phyloP scores from a whole-genome alignment of 129 eudicot genomes.

The Flaveria linearis region DNA sequence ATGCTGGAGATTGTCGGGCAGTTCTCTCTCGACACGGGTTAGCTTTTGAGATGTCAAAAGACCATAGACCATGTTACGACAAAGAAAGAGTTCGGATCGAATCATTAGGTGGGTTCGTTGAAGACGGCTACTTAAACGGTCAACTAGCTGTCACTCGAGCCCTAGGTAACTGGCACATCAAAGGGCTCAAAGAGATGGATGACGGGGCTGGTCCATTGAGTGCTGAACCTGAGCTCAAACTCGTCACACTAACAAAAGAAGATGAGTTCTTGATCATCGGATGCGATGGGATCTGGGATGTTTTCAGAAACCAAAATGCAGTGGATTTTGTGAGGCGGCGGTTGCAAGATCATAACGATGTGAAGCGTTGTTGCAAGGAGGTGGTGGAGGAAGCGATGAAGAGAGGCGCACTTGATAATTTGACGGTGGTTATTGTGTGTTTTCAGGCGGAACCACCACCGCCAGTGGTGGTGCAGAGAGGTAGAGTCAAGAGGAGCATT shows the following conservation, averaged over 20 bases:
- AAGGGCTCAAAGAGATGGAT: constrained; percentile 58
- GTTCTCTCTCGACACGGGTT: constrained; percentile 64
- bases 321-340: constrained; percentile 63
- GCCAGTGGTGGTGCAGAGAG: constrained; percentile 44
- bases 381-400: constrained; percentile 68
- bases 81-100: constrained; percentile 59
- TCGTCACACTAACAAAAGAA: constrained; percentile 54
- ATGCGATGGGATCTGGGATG: constrained; percentile 84
- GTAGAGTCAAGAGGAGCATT: constrained; percentile 67
- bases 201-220: constrained; percentile 50
- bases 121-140: constrained; percentile 75
- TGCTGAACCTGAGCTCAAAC: constrained; percentile 77
- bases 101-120: constrained; percentile 68
- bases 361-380: constrained; percentile 60
- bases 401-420: constrained; percentile 56
- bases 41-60: constrained; percentile 76
- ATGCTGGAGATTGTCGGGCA: constrained; percentile 88
- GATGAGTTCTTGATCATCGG: constrained; percentile 77
- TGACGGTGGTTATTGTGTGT: constrained; percentile 72
- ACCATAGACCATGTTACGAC: constrained; percentile 65
- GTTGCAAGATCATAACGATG: constrained; percentile 64
- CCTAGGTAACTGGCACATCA: constrained; percentile 73
- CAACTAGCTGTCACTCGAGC: constrained; percentile 72
- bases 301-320: constrained; percentile 75
- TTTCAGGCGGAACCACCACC: constrained; percentile 70